Conservation (phyloP, 805 yeast species). For the Hanseniaspora mollemarum region DNA sequence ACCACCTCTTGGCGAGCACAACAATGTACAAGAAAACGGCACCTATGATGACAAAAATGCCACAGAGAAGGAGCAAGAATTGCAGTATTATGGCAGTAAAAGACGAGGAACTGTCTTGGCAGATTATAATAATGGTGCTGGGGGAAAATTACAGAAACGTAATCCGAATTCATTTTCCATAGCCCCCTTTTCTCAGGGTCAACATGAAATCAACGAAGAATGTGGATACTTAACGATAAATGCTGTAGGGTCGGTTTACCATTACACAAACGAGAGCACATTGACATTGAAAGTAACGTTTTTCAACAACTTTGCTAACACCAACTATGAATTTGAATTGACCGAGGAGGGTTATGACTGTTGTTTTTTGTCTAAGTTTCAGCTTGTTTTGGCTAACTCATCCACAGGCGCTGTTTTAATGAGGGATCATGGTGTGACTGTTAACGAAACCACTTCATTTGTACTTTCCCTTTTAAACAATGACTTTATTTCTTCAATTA, state of each 20-base stretch:
- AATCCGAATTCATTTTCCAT: not conserved
- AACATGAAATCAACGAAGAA: not conserved
- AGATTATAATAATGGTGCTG: too few species aligned
- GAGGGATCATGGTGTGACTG: not conserved
- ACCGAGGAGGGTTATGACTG: not conserved
- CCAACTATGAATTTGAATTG: slow-evolving; percentile 8
- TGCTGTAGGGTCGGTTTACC: slow-evolving; percentile 1
- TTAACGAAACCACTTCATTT: not conserved
- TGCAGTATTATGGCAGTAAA: too few species aligned
- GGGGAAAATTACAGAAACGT: not conserved
- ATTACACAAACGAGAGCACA: not conserved
- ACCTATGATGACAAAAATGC: too few species aligned
- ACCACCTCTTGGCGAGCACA: not conserved
- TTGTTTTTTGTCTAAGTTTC: not conserved
- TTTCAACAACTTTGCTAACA: slow-evolving; percentile 5
- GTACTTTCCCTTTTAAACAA: not conserved
- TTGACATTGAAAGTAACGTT: not conserved
- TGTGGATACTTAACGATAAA: slow-evolving; percentile 9
- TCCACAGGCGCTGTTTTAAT: not conserved
- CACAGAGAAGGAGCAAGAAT: too few species aligned
- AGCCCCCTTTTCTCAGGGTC: slow-evolving; percentile 5
- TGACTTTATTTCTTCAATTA: not conserved
- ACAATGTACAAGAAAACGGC: not conserved
- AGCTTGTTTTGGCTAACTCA: not conserved
- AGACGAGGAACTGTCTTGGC: too few species aligned